These are phyloP conservation scores for Cynara cardunculus DNA, from an alignment of 129 eudicot genomes.

Conservation along the genomic window DNA sequence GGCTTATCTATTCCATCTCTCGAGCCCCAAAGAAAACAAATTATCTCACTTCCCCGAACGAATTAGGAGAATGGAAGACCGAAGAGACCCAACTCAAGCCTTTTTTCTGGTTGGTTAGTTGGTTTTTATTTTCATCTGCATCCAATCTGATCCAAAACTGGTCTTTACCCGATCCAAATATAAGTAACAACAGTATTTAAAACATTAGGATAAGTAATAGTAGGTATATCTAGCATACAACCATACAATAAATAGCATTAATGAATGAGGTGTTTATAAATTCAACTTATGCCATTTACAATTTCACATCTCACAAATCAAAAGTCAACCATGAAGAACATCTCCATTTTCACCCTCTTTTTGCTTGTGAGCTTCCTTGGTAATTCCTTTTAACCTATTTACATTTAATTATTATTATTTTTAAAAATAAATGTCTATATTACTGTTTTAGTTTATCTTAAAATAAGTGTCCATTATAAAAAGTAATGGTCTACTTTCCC, in stretches of 20 bases:
- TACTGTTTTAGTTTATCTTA: no score
- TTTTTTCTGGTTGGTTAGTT: no score
- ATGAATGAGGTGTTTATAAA: background rate
- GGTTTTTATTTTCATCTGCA: no score
- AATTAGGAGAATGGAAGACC: no score
- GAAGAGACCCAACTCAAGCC: no score
- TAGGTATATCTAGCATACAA: background rate
- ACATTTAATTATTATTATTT: background rate
- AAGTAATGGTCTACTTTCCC: no score
- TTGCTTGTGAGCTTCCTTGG: constrained; percentile 2
- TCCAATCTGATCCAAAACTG: no score
- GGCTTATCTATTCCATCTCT: no score
- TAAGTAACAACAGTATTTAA: background rate
- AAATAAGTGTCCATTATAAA: no score
- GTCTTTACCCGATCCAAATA: no score
- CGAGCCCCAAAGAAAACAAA: no score
- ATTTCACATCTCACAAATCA: background rate
- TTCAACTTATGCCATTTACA: background rate
- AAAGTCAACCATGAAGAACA: constrained; percentile 9
- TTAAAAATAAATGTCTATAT: background rate
- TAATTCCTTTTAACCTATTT: background rate
- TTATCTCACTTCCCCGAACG: no score
- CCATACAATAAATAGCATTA: background rate
- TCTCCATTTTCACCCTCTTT: background rate
- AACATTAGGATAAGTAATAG: background rate